Base-by-base conservation (phyloP, 2,329 filamentous ascomycete genomes). In the Aspergillus bombycis region DNA sequence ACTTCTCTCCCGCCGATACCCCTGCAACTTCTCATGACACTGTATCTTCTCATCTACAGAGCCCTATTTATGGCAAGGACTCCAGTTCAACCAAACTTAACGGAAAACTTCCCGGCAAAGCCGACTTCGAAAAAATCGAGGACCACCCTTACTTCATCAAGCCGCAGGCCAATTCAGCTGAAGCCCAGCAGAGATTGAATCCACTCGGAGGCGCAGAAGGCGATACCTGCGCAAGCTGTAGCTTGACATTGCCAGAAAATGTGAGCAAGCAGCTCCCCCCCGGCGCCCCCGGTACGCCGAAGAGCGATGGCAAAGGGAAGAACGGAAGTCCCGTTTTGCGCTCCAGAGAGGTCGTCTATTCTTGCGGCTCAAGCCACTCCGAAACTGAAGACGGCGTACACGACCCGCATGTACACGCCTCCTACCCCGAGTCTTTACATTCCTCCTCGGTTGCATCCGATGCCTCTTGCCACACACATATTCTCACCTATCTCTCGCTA, bases 141-240 rank as follows among this genome's bases (percentile, higher is more conserved):
- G 78, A 81, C 63, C 84, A 85, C 66, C 84, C 84, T 0, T 84
- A 83, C 68, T 86, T 86, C 63, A 74, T 84, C 6, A 74, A 71
- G 46, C 68, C 70, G 34, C 77, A 76, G 38, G 74, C 74, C 46
- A 72, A 72, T 43, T 72, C 76, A 4, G 71, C 79, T 16, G 83
- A 85, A 57, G 76, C 76, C 19, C 82, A 57, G 32, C 63, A 84
- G n/a, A 80, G 74, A 60, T 69, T 78, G 34, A 81, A 78, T 66
- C 77, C 76, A n/a, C 72, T 77, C 46, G 75, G 76, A 48, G 75
- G 77, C 30, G 71, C 79, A 2, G 83, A 86, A 61, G 78, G 80
- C 48, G 84, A 86, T 53, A 83, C 81, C 14, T 88, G 85, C 74
- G 84, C 85, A 60, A 87, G 85, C 73, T 88, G 85, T 73, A 83